These are phyloP conservation scores for Wickerhamomyces sp. DNA, from an alignment of 1,139 yeast genomes.

Conservation along the genomic window DNA sequence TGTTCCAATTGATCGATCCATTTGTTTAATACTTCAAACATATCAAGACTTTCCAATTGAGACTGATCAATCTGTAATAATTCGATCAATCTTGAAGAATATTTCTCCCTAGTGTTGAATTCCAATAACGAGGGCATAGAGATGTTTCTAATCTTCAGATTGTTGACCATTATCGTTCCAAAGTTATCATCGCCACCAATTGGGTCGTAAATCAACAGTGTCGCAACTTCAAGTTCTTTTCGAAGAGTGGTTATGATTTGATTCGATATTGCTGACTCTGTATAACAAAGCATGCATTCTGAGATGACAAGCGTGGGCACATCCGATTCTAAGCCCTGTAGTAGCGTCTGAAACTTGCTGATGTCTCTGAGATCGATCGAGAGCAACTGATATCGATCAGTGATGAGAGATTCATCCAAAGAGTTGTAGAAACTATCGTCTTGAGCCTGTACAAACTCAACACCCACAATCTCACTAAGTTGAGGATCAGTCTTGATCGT, in stretches of 20 bases:
- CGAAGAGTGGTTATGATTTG: conserved; percentile 35
- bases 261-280: conserved; percentile 54
- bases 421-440: conserved; percentile 18
- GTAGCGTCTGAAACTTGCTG: conserved; percentile 10
- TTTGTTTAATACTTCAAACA: conserved; percentile 54
- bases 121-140: conserved; percentile 55
- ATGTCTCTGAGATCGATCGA: conserved; percentile 25
- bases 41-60: conserved; percentile 40
- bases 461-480: conserved; percentile 24
- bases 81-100: conserved; percentile 31
- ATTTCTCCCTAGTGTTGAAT: conserved; percentile 46
- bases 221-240: conserved; percentile 24
- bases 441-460: conserved; percentile 10
- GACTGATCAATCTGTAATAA: conserved; percentile 19
- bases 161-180: conserved; percentile 77
- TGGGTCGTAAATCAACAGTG: conserved; percentile 77
- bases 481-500: conserved; percentile 36
- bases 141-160: conserved; percentile 58
- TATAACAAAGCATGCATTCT: conserved; percentile 87
- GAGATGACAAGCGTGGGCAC: conserved; percentile 71
- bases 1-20: conserved; percentile 50
- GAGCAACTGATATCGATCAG: conserved; percentile 22
- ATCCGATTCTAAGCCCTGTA: conserved; percentile 29
- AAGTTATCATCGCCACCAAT: conserved; percentile 72
- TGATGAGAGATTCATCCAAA: conserved; percentile 9